These are phyloP conservation scores for Brassica napus DNA, from an alignment of 345 rosid species.

Conservation along the genomic window DNA sequence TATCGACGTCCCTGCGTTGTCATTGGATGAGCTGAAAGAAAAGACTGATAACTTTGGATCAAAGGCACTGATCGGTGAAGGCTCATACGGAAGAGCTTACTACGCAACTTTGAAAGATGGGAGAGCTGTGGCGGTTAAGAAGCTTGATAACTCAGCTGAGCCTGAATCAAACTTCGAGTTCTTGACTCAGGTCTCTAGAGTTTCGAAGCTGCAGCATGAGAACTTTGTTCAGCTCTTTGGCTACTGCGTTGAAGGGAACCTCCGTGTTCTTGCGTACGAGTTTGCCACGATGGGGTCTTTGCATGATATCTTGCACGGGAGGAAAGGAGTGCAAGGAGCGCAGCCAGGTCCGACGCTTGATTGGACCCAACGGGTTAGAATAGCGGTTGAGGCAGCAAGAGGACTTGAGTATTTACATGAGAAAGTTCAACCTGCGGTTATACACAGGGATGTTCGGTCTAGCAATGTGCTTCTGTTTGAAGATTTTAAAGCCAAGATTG, in stretches of 20 bases:
- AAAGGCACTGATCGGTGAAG: slow-evolving; percentile 77
- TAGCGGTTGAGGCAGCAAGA: slow-evolving; percentile 94
- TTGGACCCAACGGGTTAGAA: slow-evolving; percentile 91
- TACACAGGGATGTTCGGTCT: slow-evolving; percentile 94
- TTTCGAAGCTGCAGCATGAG: slow-evolving; percentile 84
- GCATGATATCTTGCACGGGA: slow-evolving; percentile 92
- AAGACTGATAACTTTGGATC: slow-evolving; percentile 48
- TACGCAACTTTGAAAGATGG: slow-evolving; percentile 67
- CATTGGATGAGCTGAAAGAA: neutral
- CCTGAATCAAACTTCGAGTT: slow-evolving; percentile 78
- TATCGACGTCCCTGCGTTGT: neutral
- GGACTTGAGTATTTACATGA: slow-evolving; percentile 97
- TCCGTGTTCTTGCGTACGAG: slow-evolving; percentile 88
- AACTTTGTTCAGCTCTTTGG: slow-evolving; percentile 81
- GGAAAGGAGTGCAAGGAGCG: slow-evolving; percentile 99
- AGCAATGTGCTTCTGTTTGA: slow-evolving; percentile 97
- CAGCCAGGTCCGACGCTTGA: slow-evolving; percentile 98
- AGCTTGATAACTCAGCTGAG: slow-evolving; percentile 74
- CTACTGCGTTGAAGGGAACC: slow-evolving; percentile 85
- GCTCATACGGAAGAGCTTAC: slow-evolving; percentile 90
- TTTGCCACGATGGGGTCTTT: slow-evolving; percentile 99
- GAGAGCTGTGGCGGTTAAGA: slow-evolving; percentile 77
- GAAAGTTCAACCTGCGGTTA: slow-evolving; percentile 81
- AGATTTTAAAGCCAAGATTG: slow-evolving; percentile 92
- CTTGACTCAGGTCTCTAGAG: slow-evolving; percentile 88